Evolutionary conservation across 2,329 filamentous ascomycete genomes (phyloP), one percentile per base, ranked within the genome.

Genomic region (Zarea fungicola): DNA sequence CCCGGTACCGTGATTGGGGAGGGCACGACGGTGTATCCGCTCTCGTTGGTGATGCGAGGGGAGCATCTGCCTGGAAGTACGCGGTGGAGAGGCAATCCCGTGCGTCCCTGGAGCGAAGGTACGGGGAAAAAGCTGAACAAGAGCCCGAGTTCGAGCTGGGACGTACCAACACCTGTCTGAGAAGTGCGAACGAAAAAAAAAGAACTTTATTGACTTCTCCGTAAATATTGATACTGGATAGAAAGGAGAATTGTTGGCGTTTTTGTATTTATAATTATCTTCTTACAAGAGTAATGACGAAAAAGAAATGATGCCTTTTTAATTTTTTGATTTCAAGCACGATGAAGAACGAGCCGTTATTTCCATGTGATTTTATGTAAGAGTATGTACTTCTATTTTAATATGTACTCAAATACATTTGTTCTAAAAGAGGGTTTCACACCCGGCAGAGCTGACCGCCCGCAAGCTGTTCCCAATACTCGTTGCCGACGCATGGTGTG

Each of bases 401-500:
- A n/a, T 46, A 31, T 21, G 32, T n/a, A 46, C 31, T 35, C 35
- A 18, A 3, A 9, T 6, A 46, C n/a, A n/a, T n/a, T n/a, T n/a
- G 9, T 19, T 13, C 19, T 22, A 6, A 14, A 36, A 37, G 28
- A 44, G 31, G 31, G 18, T 29, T 37, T 46, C 29, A 49, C 11
- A 42, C 31, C 29, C 23, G 56, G 14, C 64, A 66, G 0, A 66
- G 56, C 2, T 41, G 58, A 0, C 61, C 62, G 26, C 62, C 49
- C 0, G 49, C 10, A 0, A 43, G 44, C 25, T 66, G 54, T 39
- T 56, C 43, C 69, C 71, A 75, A 0, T 58, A 56, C 37, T 75
- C 70, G 45, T 66, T 72, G 0, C 74, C 73, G 1, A 76, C 72
- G 47, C 73, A 77, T 0, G 71, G 66, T 11, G 66, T 55, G 49